A percentile compares a stretch with the other conserved stretches of the same genome.
Evolutionary conservation across 306 rosid genomes (phyloP).

Genomic region (Cyamopsis tetragonoloba): DNA sequence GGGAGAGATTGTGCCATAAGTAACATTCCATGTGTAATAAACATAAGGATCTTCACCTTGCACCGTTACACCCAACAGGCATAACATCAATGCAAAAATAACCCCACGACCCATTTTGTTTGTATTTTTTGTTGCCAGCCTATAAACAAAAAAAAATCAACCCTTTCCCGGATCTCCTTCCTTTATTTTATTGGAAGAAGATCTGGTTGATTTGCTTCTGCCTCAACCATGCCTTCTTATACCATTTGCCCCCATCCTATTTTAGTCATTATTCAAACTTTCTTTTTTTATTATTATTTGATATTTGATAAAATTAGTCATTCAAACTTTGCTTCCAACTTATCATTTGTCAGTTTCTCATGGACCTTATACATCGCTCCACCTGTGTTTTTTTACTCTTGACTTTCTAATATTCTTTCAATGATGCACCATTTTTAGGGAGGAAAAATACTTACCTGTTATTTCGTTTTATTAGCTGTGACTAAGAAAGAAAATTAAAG

Average conservation of each 20-base stretch:
- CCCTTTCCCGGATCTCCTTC: constrained; percentile 19
- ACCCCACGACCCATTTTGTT: constrained; percentile 12
- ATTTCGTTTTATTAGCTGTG: too few relatives aligned
- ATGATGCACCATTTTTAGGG: too few relatives aligned
- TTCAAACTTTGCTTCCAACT: too few relatives aligned
- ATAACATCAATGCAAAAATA: constrained; percentile 17
- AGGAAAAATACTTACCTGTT: too few relatives aligned
- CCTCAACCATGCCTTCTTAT: constrained; percentile 28
- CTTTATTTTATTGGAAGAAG: constrained; percentile 29
- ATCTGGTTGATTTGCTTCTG: constrained; percentile 16
- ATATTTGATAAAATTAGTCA: too few relatives aligned
- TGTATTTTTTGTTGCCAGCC: not conserved
- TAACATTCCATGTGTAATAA: constrained; percentile 64
- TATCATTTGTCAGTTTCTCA: too few relatives aligned
- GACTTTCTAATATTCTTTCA: too few relatives aligned
- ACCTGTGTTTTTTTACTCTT: too few relatives aligned
- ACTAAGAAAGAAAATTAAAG: too few relatives aligned
- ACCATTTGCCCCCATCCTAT: not conserved
- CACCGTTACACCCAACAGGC: constrained; percentile 37
- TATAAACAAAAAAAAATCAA: not conserved
- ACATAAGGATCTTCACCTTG: constrained; percentile 61
- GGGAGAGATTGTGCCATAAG: constrained; percentile 68
- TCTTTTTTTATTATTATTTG: too few relatives aligned
- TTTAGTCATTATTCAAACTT: too few relatives aligned
- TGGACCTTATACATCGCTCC: too few relatives aligned